These are phyloP conservation scores for Macaranga tanarius DNA, from an alignment of 441 rosid species.

Conservation along the genomic window DNA sequence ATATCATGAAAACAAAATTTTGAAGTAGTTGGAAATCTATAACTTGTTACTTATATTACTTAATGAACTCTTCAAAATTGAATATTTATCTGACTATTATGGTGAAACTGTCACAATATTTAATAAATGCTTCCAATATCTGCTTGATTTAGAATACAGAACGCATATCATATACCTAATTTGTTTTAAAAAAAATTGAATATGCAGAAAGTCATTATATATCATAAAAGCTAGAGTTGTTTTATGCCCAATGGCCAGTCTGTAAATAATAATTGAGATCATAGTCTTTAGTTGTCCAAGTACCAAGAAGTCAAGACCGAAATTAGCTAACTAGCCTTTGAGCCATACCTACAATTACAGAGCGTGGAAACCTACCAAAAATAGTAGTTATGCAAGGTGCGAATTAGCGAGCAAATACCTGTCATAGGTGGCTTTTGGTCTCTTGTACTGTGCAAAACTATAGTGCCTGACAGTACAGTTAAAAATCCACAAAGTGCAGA, in stretches of 20 bases:
- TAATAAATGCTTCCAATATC: not conserved
- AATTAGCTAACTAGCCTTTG: not conserved
- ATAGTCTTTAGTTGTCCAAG: not conserved
- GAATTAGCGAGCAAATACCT: slow-evolving; percentile 31
- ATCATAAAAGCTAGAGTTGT: not conserved
- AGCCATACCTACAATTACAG: not conserved
- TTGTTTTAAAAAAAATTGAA: not conserved
- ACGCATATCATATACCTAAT: not conserved
- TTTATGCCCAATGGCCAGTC: not conserved
- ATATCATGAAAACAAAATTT: not conserved
- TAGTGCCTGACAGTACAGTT: slow-evolving; percentile 62
- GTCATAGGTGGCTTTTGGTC: slow-evolving; percentile 52
- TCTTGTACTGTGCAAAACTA: slow-evolving; percentile 55
- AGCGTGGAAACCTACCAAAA: not conserved
- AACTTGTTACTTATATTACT: no score
- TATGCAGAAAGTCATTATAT: not conserved
- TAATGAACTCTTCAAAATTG: not conserved
- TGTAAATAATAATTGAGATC: not conserved
- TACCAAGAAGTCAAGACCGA: not conserved
- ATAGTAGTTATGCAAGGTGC: not conserved
- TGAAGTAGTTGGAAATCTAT: not conserved
- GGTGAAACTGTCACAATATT: not conserved
- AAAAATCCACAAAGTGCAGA: slow-evolving; percentile 67
- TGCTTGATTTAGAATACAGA: not conserved
- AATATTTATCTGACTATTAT: not conserved